These are phyloP conservation scores for Capniomyces stellatus DNA, from an alignment of 371 early-diverging fungal genomes.

Conservation along the genomic window DNA sequence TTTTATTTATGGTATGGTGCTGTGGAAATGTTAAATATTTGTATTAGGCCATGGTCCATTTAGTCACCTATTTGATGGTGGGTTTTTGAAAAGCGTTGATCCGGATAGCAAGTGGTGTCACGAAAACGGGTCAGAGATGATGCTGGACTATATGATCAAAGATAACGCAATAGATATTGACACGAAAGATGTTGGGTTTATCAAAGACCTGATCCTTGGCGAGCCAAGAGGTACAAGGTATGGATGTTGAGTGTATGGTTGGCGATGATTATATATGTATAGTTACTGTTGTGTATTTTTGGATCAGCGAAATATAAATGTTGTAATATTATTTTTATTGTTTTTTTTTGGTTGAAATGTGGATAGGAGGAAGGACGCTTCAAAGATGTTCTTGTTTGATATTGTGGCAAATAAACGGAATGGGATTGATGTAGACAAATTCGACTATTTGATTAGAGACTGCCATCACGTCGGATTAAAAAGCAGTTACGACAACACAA, in stretches of 20 bases:
- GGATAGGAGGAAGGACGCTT: too few species aligned
- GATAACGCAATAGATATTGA: slow-evolving; percentile 62
- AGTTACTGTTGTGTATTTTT: too few species aligned
- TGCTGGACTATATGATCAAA: slow-evolving; percentile 69
- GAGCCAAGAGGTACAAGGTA: too few species aligned
- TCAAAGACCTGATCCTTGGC: slow-evolving; percentile 73
- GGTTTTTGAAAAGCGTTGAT: slow-evolving; percentile 48
- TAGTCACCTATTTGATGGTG: slow-evolving; percentile 83
- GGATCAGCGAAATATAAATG: too few species aligned
- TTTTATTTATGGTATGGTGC: not conserved
- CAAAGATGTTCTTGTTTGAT: slow-evolving; percentile 81
- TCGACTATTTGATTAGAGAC: slow-evolving; percentile 88
- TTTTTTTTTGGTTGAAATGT: too few species aligned
- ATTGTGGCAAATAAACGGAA: slow-evolving; percentile 91
- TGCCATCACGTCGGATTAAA: slow-evolving; percentile 69
- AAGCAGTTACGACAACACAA: slow-evolving; percentile 54
- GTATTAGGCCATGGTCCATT: slow-evolving; percentile 75
- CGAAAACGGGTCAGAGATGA: slow-evolving; percentile 70
- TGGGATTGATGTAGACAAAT: slow-evolving; percentile 91
- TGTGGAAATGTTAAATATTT: not conserved
- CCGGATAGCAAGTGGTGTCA: slow-evolving; percentile 69
- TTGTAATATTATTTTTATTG: too few species aligned
- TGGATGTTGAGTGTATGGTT: too few species aligned
- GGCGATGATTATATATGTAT: too few species aligned
- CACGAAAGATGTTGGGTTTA: slow-evolving; percentile 44